Evolutionary conservation across 2,329 filamentous ascomycete genomes (phyloP), one percentile per base, ranked within the genome.

Genomic region (Trichoderma semiorbis): DNA sequence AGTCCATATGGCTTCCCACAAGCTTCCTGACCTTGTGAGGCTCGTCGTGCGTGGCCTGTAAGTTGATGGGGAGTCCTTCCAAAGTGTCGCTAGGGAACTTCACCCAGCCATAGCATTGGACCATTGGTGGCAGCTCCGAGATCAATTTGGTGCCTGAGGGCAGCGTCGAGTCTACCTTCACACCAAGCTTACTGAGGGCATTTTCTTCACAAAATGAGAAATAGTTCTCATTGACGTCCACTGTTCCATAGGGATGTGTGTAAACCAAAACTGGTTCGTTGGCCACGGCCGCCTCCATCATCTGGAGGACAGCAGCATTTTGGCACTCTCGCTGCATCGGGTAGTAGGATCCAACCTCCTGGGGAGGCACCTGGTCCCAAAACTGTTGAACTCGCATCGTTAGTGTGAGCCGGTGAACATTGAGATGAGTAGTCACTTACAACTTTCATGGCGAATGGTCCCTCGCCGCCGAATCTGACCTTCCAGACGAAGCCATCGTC

Each of bases 401-500:
- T 18, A 58, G 47, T 30, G 50, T 36, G 26, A 16, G 26, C 7
- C 7, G n/a, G 12, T 30, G 7, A 5, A 18, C 7, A 14, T 21
- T 10, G 11, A 11, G 55, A n/a, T n/a, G 34, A 12, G 34, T 24
- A 7, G 18, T 21, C 39, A 68, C 68, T 71, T 26, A 73, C 69
- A 47, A 73, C 62, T 30, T 73, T 73, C 14, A 71, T 7, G 4
- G 43, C 72, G 14, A 62, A 73, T 7, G 68, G 69, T 16, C 63
- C 72, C 4, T 68, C 43, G 2, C 28, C 30, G 34, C 57, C 63
- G 26, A 73, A 73, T 11, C 21, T 61, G 16, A 73, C 72, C 16
- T 67, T 73, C 72, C 72, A 73, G 8, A 73, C 50, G 47, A 36
- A 73, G 12, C 72, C 72, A 50, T 73, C 72, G 24, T 36, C 24